These are phyloP conservation scores for Colletotrichum limetticola DNA, from an alignment of 2,329 filamentous ascomycete genomes.

Conservation along the genomic window DNA sequence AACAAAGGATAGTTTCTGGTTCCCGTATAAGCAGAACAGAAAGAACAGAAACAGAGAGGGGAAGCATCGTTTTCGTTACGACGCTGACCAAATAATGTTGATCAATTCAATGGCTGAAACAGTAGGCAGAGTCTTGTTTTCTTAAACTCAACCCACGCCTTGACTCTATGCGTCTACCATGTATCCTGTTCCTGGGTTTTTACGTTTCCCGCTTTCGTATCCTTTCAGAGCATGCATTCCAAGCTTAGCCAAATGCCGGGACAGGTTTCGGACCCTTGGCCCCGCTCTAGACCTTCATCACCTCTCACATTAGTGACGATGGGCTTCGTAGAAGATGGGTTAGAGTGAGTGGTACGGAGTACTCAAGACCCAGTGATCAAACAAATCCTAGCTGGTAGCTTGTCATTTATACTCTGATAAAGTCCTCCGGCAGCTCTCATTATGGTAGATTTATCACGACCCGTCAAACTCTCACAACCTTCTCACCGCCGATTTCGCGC, in stretches of 20 bases:
- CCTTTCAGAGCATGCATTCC: background rate
- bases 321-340: background rate
- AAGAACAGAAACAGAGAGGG: background rate
- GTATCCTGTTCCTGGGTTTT: background rate
- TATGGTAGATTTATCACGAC: too few species aligned
- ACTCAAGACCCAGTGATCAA: too few species aligned
- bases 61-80: background rate
- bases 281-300: background rate
- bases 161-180: slow-evolving; percentile 17
- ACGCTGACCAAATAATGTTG: background rate
- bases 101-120: slow-evolving; percentile 10
- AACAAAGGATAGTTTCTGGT: too few species aligned
- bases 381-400: rapidly evolving
- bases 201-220: background rate
- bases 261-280: background rate
- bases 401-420: too few species aligned
- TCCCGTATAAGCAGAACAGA: background rate
- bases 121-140: background rate
- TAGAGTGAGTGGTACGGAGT: too few species aligned
- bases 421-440: too few species aligned
- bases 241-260: background rate
- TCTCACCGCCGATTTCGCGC: too few species aligned
- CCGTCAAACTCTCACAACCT: too few species aligned
- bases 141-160: slow-evolving; percentile 11
- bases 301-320: background rate